Base-by-base conservation (phyloP, 768 basidiomycete species). In the Psilocybe tampanensis region DNA sequence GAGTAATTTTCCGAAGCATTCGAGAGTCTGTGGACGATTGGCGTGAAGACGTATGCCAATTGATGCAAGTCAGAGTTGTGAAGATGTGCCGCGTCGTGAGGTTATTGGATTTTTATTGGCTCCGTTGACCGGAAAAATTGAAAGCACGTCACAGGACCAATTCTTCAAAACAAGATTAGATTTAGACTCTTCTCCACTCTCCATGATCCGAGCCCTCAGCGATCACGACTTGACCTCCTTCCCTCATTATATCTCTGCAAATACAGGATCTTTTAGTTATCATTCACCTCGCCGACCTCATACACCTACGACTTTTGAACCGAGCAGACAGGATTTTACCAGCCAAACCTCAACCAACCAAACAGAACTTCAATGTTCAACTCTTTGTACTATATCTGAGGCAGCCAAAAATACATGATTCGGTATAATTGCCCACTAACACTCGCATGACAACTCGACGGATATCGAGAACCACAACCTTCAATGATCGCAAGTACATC, bases 1-100 rank as follows among this genome's bases (percentile, higher is more conserved):
- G 54, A 45, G 44, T 50, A 23, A 54, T 54, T 45, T 59, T 64
- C 26, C 63, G 57, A 53, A 64, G 63, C 63, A 64, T 65, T 39
- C n/a, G 18, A 34, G 24, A 49, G 23, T 41, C 22, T 7, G 49
- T 42, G 36, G 39, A 33, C n/a, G 15, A 48, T 22, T 36, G 49
- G 19, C 24, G 58, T 24, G 18, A 47, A 21, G 51, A 29, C 39
- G 13, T 51, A 52, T 57, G 21, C 39, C 47, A 29, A 13, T n/a
- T 47, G 44, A 47, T 49, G 47, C 29, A 47, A 54, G 43, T 44
- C 18, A 44, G 17, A 19, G 17, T 45, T 41, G 26, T 54, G 32
- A 15, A 50, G 33, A 29, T 9, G 4, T 29, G 29, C 29, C 29
- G 29, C 29, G 5, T 4, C 29, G 29, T 29, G 29, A 29, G 29